Conservation (phyloP, 2,329 filamentous ascomycete genomes). For the Microthyrium microscopicum region DNA sequence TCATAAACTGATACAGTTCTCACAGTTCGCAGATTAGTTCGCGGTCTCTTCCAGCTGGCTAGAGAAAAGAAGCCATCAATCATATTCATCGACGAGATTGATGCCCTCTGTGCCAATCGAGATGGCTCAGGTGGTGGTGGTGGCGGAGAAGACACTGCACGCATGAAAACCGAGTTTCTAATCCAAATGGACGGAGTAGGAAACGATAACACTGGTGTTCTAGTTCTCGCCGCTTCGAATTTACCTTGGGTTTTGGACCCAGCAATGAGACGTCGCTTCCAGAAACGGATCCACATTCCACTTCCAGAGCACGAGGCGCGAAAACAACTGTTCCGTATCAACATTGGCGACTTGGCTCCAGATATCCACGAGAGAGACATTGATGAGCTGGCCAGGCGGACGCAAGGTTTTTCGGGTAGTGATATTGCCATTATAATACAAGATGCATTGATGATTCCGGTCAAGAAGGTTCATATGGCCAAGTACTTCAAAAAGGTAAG, state of each 20-base stretch:
- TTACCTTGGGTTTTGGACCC: conserved; percentile 4
- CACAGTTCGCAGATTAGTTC: conserved; percentile 1
- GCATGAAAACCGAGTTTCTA: conserved; percentile 2
- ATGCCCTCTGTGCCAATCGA: conserved; percentile 1
- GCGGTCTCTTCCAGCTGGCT: conserved; percentile 1
- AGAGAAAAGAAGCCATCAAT: conserved; percentile 4
- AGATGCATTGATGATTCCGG: conserved; percentile 2
- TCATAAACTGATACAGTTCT: neutral
- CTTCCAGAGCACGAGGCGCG: conserved; percentile 4
- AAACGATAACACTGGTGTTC: conserved; percentile 3
- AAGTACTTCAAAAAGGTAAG: neutral
- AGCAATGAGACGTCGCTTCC: conserved; percentile 4
- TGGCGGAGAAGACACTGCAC: neutral
- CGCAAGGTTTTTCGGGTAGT: conserved; percentile 4
- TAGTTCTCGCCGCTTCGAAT: conserved; percentile 4
- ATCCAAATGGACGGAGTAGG: conserved; percentile 6
- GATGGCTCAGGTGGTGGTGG: neutral
- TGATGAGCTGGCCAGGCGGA: neutral
- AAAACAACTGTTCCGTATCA: neutral
- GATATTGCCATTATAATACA: conserved; percentile 1
- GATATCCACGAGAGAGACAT: neutral
- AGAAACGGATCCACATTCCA: conserved; percentile 3
- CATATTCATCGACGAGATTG: conserved; percentile 7
- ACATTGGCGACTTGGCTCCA: neutral
- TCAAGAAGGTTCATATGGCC: conserved; percentile 1